A percentile compares a stretch with the other conserved stretches of the same genome.
phyloP scores from a whole-genome alignment of 1,284 basidiomycete species.

The Taiwanofungus camphoratus region DNA sequence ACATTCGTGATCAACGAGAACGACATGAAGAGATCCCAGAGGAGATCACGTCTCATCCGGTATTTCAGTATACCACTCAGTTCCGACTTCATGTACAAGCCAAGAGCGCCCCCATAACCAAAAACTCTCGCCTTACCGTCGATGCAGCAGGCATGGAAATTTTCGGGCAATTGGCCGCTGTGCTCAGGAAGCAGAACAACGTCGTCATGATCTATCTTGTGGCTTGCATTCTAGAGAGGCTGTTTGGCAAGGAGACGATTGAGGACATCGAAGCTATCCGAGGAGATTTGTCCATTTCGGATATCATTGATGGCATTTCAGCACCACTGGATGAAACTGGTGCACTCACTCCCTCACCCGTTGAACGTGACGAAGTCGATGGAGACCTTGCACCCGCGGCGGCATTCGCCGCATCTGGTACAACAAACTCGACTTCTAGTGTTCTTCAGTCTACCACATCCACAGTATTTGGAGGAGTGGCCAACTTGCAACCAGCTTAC shows the following conservation, averaged over 20 bases:
- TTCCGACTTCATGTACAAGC: conserved; percentile 80
- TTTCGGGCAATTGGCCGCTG: conserved; percentile 52
- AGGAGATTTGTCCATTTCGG: conserved; percentile 51
- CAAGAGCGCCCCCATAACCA: conserved; percentile 73
- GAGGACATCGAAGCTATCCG: conserved; percentile 74
- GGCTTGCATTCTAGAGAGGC: conserved; percentile 66
- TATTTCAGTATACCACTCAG: conserved; percentile 77
- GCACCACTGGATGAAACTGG: conserved; percentile 14
- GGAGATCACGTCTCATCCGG: conserved; percentile 64
- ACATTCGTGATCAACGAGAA: conserved; percentile 81
- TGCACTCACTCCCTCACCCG: neutral
- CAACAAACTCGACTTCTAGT: neutral
- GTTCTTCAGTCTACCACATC: neutral
- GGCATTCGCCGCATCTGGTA: neutral
- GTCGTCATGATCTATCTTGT: conserved; percentile 70
- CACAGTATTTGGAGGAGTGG: too few species aligned
- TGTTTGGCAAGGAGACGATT: conserved; percentile 69
- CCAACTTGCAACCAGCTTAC: too few species aligned
- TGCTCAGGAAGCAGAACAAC: conserved; percentile 52
- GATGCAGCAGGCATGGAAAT: conserved; percentile 62
- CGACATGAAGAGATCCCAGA: conserved; percentile 79
- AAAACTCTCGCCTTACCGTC: conserved; percentile 53
- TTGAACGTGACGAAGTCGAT: neutral
- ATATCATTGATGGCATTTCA: conserved; percentile 78
- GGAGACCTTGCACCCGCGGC: neutral